These are phyloP conservation scores for Beauveria australis DNA, from an alignment of 2,329 filamentous ascomycete genomes.

Conservation along the genomic window DNA sequence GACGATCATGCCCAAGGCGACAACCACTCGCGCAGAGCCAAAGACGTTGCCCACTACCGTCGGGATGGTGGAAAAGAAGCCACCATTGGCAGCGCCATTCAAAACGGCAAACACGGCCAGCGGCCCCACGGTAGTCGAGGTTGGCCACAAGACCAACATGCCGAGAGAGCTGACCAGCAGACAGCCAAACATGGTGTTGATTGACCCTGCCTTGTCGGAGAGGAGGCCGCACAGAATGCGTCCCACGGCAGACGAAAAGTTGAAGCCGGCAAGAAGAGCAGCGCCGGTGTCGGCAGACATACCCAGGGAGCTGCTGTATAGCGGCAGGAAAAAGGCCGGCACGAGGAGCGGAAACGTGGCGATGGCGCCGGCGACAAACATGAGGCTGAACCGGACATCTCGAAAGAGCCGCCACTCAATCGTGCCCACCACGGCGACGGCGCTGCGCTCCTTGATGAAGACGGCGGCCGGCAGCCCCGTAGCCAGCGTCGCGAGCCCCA, in stretches of 20 bases:
- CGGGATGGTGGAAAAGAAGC: conserved; percentile 53
- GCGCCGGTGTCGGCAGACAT: conserved; percentile 42
- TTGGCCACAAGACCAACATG: conserved; percentile 51
- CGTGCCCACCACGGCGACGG: conserved; percentile 25
- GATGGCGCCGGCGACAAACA: conserved; percentile 44
- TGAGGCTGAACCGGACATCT: conserved; percentile 38
- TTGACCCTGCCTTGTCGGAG: conserved; percentile 42
- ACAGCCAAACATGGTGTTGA: conserved; percentile 43
- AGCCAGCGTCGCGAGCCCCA: conserved; percentile 9
- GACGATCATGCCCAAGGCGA: conserved; percentile 54
- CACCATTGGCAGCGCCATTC: conserved; percentile 50
- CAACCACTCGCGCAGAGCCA: conserved; percentile 43
- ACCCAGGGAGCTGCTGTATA: conserved; percentile 43
- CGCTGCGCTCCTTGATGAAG: conserved; percentile 15
- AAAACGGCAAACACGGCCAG: conserved; percentile 46
- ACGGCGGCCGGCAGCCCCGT: conserved; percentile 11
- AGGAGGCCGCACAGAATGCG: conserved; percentile 42
- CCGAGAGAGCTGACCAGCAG: conserved; percentile 43
- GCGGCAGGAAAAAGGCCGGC: conserved; percentile 50
- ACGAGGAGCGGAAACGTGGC: conserved; percentile 51
- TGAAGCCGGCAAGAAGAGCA: conserved; percentile 49
- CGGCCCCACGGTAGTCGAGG: conserved; percentile 41
- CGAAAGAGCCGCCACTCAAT: conserved; percentile 43
- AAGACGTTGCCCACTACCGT: conserved; percentile 52
- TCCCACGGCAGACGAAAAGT: conserved; percentile 48